Evolutionary conservation across 73 alveolate genomes (phyloP), one percentile per base, ranked within the genome.

Genomic region (Paramecium tetraurelia): DNA sequence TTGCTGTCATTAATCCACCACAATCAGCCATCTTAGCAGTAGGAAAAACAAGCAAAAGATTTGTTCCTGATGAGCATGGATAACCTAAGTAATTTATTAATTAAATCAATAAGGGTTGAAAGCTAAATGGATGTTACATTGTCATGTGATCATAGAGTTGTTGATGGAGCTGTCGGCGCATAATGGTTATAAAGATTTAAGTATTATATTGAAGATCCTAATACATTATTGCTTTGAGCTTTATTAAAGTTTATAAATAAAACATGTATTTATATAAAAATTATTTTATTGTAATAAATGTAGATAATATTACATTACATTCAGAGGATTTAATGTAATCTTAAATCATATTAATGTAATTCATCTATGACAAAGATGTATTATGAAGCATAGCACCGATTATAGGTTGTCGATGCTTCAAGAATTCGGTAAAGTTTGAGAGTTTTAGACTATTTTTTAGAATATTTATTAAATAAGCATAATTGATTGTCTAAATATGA

Each of bases 111-210:
- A 41, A 90, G 87, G 33, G 94, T 95, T 76, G 92, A 70, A 4
- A 33, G 20, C 24, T 33, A 85, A 24, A 77, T 95, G 97, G 94
- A 83, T 80, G 98, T 96, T 16, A 96, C 97, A 20, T 86, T 95
- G 16, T 85, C 95, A 35, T 89, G 96, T 58, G 99, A 96, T 80
- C 99, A 96, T 90, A 95, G 99, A 95, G 97, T 95, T 5, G 99
- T 96, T 21, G 99, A 96, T 93, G 99, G 99, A 38, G 99, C 99
- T 33, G 93, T 95, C 11, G 99, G 98, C 24, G 99, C 99, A n/a
- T 84, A 95, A 76, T 96, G 98, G 98, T 93, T 96, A 50, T 86
- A 95, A 92, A 93, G 88, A 69, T 95, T 96, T 92, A 96, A 93
- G 90, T 69, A 71, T 48, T 96, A 92, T 75, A 92, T 96, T 87